These are phyloP conservation scores for Aureobasidium namibiae DNA, from an alignment of 2,329 filamentous ascomycete genomes.

Conservation along the genomic window DNA sequence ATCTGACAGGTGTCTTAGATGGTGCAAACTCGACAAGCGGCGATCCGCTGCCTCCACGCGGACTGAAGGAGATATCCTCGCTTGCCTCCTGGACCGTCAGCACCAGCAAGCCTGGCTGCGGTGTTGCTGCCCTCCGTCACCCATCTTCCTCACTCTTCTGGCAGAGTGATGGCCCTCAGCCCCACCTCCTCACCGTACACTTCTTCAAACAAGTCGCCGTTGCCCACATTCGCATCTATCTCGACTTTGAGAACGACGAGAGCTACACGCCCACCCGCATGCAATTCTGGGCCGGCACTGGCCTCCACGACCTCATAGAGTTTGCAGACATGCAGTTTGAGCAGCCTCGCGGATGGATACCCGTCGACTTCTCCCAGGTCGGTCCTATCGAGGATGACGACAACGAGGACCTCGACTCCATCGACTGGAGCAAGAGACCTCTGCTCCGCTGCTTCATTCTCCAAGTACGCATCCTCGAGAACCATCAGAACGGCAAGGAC, in stretches of 20 bases:
- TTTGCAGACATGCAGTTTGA: conserved; percentile 74
- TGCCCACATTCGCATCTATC: conserved; percentile 68
- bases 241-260: conserved; percentile 90
- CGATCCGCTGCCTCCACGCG: conserved; percentile 27
- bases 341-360: conserved; percentile 81
- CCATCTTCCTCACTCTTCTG: conserved; percentile 68
- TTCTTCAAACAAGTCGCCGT: conserved; percentile 78
- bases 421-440: conserved; percentile 49
- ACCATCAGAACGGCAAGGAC: conserved; percentile 98
- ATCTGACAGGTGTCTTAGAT: not conserved
- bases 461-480: conserved; percentile 85
- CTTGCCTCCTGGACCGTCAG: conserved; percentile 77
- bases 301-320: conserved; percentile 82
- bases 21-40: not conserved
- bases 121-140: conserved; percentile 65
- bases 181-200: conserved; percentile 74
- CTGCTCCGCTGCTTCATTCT: conserved; percentile 82
- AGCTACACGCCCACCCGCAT: conserved; percentile 95
- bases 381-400: conserved; percentile 35
- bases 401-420: conserved; percentile 22
- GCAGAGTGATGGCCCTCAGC: conserved; percentile 82
- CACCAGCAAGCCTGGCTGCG: conserved; percentile 71
- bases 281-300: conserved; percentile 78
- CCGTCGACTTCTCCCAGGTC: conserved; percentile 63
- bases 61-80: conserved; percentile 75